Evolutionary conservation across 2,329 filamentous ascomycete species (phyloP), one percentile per base, ranked within the genome.

Genomic region (Cytospora chrysosperma): DNA sequence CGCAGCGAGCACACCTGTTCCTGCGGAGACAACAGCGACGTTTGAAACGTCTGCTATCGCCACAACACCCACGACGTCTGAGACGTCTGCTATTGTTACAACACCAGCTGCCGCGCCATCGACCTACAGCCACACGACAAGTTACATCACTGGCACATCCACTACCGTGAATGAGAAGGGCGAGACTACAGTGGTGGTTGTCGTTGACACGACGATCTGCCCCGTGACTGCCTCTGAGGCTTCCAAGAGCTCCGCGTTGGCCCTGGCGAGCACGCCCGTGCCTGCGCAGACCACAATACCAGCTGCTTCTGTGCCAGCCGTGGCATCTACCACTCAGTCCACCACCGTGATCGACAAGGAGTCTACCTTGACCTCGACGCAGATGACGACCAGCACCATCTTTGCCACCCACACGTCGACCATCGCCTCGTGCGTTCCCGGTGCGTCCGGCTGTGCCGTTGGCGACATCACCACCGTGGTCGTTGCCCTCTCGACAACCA

Each of bases 181-280:
- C 53, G 64, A 65, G 64, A 65, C 64, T 1, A 65, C 64, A 13
- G 61, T 65, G 4, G 61, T 65, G 13, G 47, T 65, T 13, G 57
- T 51, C 1, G 57, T 65, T 8, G 61, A 50, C 53, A 65, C 64
- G 2, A 65, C 64, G 1, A 63, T 65, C 49, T 65, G 64, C 49
- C 64, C 64, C 17, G 54, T 65, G 21, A 65, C 64, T 2, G 64
- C 64, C 10, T 40, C 64, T n/a, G 64, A 63, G 43, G 64, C 60
- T 6, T 60, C 63, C 10, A 34, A 37, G 24, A 56, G 43, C 52
- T 56, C 51, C n/a, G 21, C 51, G 21, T 52, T 47, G 12, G 34
- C 56, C 19, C 50, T 53, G 30, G 50, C 12, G 12, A 61, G 30
- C n/a, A 60, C 21, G 21, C 34, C 55, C 27, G 56, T 54, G 7